These are phyloP conservation scores for Suhomyces prunicola DNA, from an alignment of 805 yeast genomes.

Conservation along the genomic window DNA sequence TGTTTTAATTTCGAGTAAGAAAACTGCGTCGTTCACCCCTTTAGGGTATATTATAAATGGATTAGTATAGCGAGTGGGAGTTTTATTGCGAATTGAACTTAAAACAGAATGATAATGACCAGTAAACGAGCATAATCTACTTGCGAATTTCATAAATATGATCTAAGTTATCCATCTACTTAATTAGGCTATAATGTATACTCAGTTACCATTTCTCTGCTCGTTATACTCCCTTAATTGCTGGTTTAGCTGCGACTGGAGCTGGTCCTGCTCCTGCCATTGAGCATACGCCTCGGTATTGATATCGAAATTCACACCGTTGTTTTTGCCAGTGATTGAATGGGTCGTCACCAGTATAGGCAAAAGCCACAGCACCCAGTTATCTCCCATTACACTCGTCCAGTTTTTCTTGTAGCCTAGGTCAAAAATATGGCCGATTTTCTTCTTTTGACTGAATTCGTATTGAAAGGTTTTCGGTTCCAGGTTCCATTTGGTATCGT, in stretches of 20 bases:
- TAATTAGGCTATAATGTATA: no score
- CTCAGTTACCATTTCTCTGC: background rate
- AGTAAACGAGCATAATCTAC: background rate
- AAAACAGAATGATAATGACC: no score
- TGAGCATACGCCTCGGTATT: constrained; percentile 42
- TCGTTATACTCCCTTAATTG: constrained; percentile 28
- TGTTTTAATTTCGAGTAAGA: no score
- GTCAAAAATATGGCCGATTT: constrained; percentile 70
- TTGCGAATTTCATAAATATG: no score
- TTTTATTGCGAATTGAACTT: no score
- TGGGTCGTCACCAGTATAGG: constrained; percentile 43
- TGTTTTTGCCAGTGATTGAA: constrained; percentile 18
- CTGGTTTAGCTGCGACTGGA: constrained; percentile 45
- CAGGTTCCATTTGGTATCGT: constrained; percentile 49
- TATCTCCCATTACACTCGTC: constrained; percentile 68
- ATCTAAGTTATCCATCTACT: background rate
- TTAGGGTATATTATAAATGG: no score
- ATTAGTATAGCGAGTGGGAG: no score
- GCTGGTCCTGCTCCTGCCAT: constrained; percentile 36
- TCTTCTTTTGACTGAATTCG: constrained; percentile 37
- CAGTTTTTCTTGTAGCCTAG: constrained; percentile 65
- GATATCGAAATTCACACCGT: constrained; percentile 54
- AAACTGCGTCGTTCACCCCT: no score
- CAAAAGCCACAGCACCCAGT: constrained; percentile 64
- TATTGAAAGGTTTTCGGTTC: constrained; percentile 33